Percentiles rank a stretch among this genome's conserved stretches.
Evolutionary conservation across 768 basidiomycete genomes (phyloP).

Genomic region (Psilocybe cyanescens): DNA sequence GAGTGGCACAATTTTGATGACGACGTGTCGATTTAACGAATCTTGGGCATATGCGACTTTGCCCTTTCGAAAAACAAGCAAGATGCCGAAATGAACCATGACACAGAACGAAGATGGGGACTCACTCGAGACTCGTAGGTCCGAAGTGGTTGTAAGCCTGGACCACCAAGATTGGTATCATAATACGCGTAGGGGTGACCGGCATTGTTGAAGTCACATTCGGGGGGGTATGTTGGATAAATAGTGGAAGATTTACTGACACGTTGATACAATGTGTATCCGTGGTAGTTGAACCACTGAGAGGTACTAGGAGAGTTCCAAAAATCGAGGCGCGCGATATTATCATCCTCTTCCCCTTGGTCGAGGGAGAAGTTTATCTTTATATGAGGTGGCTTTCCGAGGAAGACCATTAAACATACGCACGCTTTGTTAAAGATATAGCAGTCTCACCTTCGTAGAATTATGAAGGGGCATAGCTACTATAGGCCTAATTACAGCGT

Average conservation of each 20-base stretch:
- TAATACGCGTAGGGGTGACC: not conserved
- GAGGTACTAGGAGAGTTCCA: not conserved
- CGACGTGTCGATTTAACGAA: constrained; percentile 24
- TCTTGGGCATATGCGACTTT: constrained; percentile 27
- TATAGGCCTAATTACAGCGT: no score
- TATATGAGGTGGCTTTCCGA: not conserved
- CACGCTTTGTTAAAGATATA: no score
- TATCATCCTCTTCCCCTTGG: not conserved
- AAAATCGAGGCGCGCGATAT: not conserved
- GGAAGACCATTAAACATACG: no score
- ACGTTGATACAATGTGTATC: constrained; percentile 4
- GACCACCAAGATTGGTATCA: not conserved
- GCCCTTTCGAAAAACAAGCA: not conserved
- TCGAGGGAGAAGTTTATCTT: not conserved
- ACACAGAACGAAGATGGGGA: no score
- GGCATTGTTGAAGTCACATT: not conserved
- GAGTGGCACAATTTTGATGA: constrained; percentile 27
- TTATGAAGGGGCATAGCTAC: no score
- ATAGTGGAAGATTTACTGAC: not conserved
- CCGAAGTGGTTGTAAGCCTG: no score
- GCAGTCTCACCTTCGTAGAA: no score
- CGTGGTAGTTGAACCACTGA: constrained; percentile 5
- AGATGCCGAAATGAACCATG: no score
- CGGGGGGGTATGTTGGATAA: not conserved
- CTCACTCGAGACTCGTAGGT: no score